phyloP scores from a whole-genome alignment of 257 asterid genomes.

The Phtheirospermum japonicum region DNA sequence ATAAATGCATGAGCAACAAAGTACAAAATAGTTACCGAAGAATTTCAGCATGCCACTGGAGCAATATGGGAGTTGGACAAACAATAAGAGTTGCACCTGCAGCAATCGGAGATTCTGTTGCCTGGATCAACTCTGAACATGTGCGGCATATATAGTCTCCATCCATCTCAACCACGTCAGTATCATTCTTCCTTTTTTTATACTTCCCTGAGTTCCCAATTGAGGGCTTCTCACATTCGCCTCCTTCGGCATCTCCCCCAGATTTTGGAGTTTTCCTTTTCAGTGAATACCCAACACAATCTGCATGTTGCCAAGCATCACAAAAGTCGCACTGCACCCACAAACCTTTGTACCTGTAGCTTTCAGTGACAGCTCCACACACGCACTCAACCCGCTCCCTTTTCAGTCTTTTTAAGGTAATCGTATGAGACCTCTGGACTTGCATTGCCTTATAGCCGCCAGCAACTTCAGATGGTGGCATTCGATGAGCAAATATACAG shows the following conservation, averaged over 20 bases:
- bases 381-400: slow-evolving; percentile 92
- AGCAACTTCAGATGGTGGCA: slow-evolving; percentile 56
- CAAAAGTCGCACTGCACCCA: slow-evolving; percentile 98
- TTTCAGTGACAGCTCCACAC: slow-evolving; percentile 90
- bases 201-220: slow-evolving; percentile 38
- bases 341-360: slow-evolving; percentile 69
- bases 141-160: slow-evolving; percentile 62
- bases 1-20: slow-evolving; percentile 28
- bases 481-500: slow-evolving; percentile 71
- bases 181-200: slow-evolving; percentile 41
- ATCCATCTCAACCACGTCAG: slow-evolving; percentile 57
- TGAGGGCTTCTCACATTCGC: slow-evolving; percentile 26
- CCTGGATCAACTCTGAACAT: slow-evolving; percentile 81
- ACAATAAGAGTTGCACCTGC: slow-evolving; percentile 96
- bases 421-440: slow-evolving; percentile 40
- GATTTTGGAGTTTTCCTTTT: slow-evolving; percentile 41
- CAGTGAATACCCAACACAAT: slow-evolving; percentile 88
- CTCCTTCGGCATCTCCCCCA: slow-evolving; percentile 33
- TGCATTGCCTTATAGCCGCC: slow-evolving; percentile 35
- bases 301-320: slow-evolving; percentile 99
- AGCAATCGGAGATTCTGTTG: slow-evolving; percentile 76
- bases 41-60: slow-evolving; percentile 98
- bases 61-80: slow-evolving; percentile 95
- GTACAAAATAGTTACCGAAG: slow-evolving; percentile 65
- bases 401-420: slow-evolving; percentile 59